These are phyloP conservation scores for Penicillium sp. DNA, from an alignment of 2,329 filamentous ascomycete genomes.

Conservation along the genomic window DNA sequence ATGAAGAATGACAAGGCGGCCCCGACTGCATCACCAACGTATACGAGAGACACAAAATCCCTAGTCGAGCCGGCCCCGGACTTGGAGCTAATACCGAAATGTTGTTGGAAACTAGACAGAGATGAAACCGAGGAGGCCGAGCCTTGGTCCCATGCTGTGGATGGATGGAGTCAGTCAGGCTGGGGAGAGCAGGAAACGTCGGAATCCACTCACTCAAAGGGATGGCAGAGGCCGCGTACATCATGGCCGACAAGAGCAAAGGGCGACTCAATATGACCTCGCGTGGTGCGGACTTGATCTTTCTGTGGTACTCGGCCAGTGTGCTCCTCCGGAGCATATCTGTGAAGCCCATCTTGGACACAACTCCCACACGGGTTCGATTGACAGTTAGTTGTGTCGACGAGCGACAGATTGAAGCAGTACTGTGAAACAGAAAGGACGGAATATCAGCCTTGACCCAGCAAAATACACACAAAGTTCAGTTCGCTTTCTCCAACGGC, in stretches of 20 bases:
- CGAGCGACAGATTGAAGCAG: background rate
- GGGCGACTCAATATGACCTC: constrained; percentile 10
- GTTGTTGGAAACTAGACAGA: constrained; percentile 37
- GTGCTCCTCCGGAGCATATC: background rate
- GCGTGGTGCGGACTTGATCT: constrained; percentile 12
- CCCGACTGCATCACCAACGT: constrained; percentile 33
- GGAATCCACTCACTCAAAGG: constrained; percentile 19
- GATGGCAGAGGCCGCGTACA: constrained; percentile 14
- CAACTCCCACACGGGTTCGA: no score
- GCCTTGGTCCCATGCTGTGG: constrained; percentile 36
- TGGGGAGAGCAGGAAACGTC: background rate
- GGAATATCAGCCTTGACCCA: no score
- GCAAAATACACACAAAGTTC: no score
- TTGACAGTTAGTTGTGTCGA: no score
- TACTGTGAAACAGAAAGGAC: no score
- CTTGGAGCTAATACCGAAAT: constrained; percentile 34
- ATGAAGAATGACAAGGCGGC: constrained; percentile 39
- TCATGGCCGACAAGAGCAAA: constrained; percentile 6
- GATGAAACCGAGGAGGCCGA: constrained; percentile 33
- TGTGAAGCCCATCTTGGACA: background rate
- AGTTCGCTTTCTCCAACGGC: no score
- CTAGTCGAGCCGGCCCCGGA: constrained; percentile 27
- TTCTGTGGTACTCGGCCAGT: constrained; percentile 5
- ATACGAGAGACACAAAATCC: constrained; percentile 42
- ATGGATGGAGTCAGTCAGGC: background rate